A percentile compares a stretch with the other conserved stretches of the same genome.
Evolutionary conservation across 176 grass and related monocot species (phyloP).

Genomic region (Eragrostis curvula): DNA sequence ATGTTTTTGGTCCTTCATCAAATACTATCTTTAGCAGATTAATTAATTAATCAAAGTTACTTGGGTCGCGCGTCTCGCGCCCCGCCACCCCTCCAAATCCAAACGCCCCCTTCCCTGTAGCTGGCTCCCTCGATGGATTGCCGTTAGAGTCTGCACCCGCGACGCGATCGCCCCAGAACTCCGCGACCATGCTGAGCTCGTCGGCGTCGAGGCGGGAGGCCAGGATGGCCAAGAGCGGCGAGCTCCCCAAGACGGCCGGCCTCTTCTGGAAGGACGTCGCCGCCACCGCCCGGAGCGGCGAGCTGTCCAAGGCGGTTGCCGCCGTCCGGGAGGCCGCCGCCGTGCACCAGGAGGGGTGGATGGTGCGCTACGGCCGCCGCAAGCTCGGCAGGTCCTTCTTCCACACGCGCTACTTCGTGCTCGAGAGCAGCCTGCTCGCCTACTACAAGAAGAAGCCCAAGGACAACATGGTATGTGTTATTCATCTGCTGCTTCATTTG

Average conservation of each 20-base stretch:
- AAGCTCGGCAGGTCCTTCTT: conserved; percentile 70
- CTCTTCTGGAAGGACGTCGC: conserved; percentile 34
- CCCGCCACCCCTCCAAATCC: conserved; percentile 16
- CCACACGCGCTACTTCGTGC: conserved; percentile 74
- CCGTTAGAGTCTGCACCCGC: neutral
- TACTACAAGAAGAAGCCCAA: conserved; percentile 98
- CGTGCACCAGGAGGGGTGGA: conserved; percentile 68
- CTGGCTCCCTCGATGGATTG: neutral
- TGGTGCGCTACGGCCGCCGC: conserved; percentile 74
- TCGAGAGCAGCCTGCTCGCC: conserved; percentile 66
- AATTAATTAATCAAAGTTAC: neutral
- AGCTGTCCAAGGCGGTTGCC: conserved; percentile 34
- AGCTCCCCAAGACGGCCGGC: conserved; percentile 14
- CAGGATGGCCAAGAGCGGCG: conserved; percentile 20
- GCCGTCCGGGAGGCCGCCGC: conserved; percentile 36
- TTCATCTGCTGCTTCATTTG: neutral
- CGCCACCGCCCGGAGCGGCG: conserved; percentile 35
- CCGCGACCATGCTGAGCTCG: conserved; percentile 14
- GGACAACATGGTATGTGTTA: conserved; percentile 64
- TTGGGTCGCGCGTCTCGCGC: conserved; percentile 11
- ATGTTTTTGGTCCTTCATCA: neutral
- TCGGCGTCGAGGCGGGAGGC: conserved; percentile 41
- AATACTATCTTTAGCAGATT: conserved; percentile 36
- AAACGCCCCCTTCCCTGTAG: neutral
- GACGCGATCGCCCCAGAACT: neutral